phyloP scores from a whole-genome alignment of 2,329 filamentous ascomycete species.

The Pseudovirgaria hyperparasitica region DNA sequence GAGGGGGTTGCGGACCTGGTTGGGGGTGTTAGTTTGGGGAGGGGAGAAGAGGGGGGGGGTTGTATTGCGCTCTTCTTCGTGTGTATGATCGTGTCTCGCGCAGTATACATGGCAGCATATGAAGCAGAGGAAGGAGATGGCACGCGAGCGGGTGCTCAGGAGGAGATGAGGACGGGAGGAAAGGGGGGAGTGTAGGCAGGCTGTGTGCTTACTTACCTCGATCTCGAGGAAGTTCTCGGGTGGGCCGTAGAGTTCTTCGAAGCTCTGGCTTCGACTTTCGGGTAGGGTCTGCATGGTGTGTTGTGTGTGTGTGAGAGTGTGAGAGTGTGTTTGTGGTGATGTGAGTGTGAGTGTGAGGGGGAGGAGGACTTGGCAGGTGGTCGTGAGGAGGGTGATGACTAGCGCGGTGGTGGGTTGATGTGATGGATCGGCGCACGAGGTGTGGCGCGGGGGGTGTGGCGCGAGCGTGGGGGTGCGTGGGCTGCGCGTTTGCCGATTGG shows the following conservation, averaged over 20 bases:
- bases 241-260: slow-evolving; percentile 97
- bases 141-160: background rate
- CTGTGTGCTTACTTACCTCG: slow-evolving; percentile 48
- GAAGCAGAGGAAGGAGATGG: background rate
- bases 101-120: background rate
- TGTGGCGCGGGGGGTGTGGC: no score
- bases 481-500: no score
- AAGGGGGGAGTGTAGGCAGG: slow-evolving; percentile 5
- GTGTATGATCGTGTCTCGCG: slow-evolving; percentile 1
- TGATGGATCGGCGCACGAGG: no score
- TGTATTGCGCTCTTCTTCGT: slow-evolving; percentile 1
- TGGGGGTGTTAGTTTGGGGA: slow-evolving; percentile 9
- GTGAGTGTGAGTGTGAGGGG: slow-evolving; percentile 1
- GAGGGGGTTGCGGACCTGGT: slow-evolving; percentile 78
- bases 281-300: slow-evolving; percentile 47
- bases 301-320: slow-evolving; percentile 1
- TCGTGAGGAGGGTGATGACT: background rate
- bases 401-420: no score
- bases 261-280: slow-evolving; percentile 74
- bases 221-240: slow-evolving; percentile 99
- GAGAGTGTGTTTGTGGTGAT: background rate
- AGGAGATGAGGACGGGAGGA: slow-evolving; percentile 2
- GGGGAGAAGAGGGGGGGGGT: background rate
- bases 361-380: background rate
- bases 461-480: no score